Evolutionary conservation across 352 stramenopile species (phyloP).

Genomic region (Phytophthora pini): DNA sequence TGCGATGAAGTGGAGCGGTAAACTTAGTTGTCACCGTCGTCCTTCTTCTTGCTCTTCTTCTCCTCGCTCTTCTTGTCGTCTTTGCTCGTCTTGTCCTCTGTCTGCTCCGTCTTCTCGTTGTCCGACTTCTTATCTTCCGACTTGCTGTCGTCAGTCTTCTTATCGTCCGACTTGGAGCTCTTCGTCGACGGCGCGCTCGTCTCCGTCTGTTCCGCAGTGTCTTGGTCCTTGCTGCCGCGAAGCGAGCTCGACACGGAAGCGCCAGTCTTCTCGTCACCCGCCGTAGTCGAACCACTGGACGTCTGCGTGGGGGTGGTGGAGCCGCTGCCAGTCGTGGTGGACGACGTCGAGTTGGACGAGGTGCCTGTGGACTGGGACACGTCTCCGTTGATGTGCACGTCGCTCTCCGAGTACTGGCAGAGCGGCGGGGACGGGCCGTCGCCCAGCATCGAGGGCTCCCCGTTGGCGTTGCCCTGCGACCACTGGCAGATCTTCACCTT

Average conservation of each 20-base stretch:
- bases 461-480: no score
- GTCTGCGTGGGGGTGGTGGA: constrained; percentile 1
- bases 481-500: no score
- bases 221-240: constrained; percentile 4
- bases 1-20: not conserved
- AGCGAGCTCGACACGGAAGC: constrained; percentile 3
- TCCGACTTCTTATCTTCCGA: not conserved
- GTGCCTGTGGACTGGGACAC: no score
- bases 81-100: not conserved
- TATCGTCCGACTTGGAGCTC: constrained; percentile 1
- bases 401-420: no score
- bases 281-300: constrained; percentile 3
- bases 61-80: no score
- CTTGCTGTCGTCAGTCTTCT: constrained; percentile 4
- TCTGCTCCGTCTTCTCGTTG: not conserved
- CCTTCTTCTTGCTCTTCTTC: not conserved
- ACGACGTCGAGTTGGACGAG: no score
- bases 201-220: not conserved
- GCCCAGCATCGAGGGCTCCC: no score
- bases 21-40: constrained; percentile 5
- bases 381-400: no score
- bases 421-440: no score
- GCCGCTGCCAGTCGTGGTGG: constrained; percentile 23
- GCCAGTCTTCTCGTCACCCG: constrained; percentile 5
- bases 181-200: not conserved